Conservation (phyloP, 495 filamentous ascomycete species). For the Trichoderma erinaceum region DNA sequence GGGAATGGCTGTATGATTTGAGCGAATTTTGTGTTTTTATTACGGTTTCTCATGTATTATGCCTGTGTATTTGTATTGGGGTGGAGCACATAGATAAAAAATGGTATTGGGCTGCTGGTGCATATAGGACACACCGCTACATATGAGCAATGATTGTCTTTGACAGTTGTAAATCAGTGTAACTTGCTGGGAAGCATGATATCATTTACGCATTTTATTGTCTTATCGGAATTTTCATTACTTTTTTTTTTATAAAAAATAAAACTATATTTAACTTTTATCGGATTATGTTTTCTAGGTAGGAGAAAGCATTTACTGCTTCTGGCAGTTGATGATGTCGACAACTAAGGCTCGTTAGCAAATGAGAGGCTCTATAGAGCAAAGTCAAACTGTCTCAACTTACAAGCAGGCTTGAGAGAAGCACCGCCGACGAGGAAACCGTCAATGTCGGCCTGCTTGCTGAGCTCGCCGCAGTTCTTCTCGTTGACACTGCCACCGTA, state of each 20-base stretch:
- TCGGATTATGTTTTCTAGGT: slow-evolving; percentile 9
- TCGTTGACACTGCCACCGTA: slow-evolving; percentile 96
- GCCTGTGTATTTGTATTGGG: slow-evolving; percentile 15
- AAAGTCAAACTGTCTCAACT: slow-evolving; percentile 32
- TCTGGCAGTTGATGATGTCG: slow-evolving; percentile 55
- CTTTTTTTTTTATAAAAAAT: slow-evolving; percentile 8
- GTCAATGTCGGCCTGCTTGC: slow-evolving; percentile 88
- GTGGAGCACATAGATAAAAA: slow-evolving; percentile 13
- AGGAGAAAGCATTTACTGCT: slow-evolving; percentile 11
- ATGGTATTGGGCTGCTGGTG: background rate
- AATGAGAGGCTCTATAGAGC: background rate
- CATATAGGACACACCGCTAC: slow-evolving; percentile 13
- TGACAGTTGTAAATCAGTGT: background rate
- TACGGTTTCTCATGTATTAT: background rate
- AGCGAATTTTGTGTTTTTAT: background rate
- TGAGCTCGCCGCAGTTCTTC: slow-evolving; percentile 95
- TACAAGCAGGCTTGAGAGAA: slow-evolving; percentile 96
- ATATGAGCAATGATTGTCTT: slow-evolving; percentile 17
- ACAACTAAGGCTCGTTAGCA: slow-evolving; percentile 41
- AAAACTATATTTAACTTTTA: background rate
- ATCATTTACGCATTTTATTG: background rate
- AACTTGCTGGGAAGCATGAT: background rate
- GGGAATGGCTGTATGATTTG: slow-evolving; percentile 36
- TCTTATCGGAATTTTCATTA: background rate
- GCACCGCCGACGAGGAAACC: slow-evolving; percentile 98